These are phyloP conservation scores for Dictyostelium capitatum DNA, from an alignment of 78 protist genomes.

Conservation along the genomic window DNA sequence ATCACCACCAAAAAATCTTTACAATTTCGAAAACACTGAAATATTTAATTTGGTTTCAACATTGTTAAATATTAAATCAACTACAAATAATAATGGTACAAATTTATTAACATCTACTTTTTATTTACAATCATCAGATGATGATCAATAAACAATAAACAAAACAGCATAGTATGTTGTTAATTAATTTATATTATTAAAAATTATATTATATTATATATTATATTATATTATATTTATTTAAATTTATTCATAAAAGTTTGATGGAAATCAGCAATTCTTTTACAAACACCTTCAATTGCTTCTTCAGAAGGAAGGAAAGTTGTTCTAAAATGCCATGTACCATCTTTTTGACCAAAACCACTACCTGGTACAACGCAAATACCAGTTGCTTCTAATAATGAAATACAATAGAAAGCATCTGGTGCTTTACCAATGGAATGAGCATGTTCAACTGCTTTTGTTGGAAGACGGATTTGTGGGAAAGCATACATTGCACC, in stretches of 20 bases:
- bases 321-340: conserved; percentile 98
- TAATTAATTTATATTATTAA: not conserved
- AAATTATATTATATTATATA: not conserved
- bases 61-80: not conserved
- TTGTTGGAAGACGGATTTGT: conserved; percentile 91
- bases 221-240: conserved; percentile 8
- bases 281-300: conserved; percentile 89
- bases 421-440: conserved; percentile 92
- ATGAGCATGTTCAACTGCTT: conserved; percentile 93
- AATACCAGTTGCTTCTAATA: conserved; percentile 96
- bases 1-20: not conserved
- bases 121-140: not conserved
- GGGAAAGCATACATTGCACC: conserved; percentile 99
- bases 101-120: not conserved
- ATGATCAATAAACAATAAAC: too few relatives aligned
- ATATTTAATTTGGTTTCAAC: conserved; percentile 9
- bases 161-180: too few relatives aligned
- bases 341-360: conserved; percentile 97
- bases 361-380: conserved; percentile 99
- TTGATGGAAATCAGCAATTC: conserved; percentile 86
- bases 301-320: conserved; percentile 98
- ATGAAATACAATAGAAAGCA: conserved; percentile 91
- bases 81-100: conserved; percentile 27
- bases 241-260: conserved; percentile 89
- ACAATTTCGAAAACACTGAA: conserved; percentile 7